phyloP scores from a whole-genome alignment of 371 early-diverging fungal genomes.

The Chytridiales sp. region DNA sequence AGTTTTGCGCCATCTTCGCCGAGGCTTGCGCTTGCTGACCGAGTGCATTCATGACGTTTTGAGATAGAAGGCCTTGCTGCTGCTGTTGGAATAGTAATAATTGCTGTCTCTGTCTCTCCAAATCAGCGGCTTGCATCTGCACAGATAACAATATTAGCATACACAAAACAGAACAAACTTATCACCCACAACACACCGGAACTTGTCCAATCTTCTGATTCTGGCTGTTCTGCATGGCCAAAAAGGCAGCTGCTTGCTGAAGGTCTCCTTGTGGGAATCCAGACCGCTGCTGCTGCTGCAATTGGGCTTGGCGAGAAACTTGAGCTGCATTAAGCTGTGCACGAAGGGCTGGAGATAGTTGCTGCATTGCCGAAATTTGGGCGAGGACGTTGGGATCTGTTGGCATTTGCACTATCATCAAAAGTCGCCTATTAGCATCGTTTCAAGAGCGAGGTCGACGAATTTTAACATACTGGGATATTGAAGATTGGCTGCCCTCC shows the following conservation, averaged over 20 bases:
- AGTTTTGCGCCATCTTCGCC: too few species aligned
- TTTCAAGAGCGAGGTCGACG: too few species aligned
- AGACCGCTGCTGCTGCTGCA: slow-evolving; percentile 5
- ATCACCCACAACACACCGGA: background rate
- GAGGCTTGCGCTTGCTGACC: too few species aligned
- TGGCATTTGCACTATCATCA: slow-evolving; percentile 1
- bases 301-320: too few species aligned
- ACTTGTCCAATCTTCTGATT: background rate
- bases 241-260: slow-evolving; percentile 14
- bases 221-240: slow-evolving; percentile 24
- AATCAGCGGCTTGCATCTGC: slow-evolving; percentile 17
- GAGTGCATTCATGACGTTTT: too few species aligned
- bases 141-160: too few species aligned
- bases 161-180: background rate
- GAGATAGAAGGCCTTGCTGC: background rate
- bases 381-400: slow-evolving; percentile 4
- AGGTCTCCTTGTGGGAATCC: background rate
- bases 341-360: too few species aligned
- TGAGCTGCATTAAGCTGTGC: too few species aligned
- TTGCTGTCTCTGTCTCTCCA: too few species aligned
- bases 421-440: background rate
- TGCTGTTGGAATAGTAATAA: slow-evolving; percentile 13
- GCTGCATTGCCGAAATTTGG: slow-evolving; percentile 1
- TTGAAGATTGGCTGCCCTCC: too few species aligned
- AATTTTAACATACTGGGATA: too few species aligned